phyloP scores from a whole-genome alignment of 2,329 filamentous ascomycete genomes.

The Pseudopithomyces chartarum region DNA sequence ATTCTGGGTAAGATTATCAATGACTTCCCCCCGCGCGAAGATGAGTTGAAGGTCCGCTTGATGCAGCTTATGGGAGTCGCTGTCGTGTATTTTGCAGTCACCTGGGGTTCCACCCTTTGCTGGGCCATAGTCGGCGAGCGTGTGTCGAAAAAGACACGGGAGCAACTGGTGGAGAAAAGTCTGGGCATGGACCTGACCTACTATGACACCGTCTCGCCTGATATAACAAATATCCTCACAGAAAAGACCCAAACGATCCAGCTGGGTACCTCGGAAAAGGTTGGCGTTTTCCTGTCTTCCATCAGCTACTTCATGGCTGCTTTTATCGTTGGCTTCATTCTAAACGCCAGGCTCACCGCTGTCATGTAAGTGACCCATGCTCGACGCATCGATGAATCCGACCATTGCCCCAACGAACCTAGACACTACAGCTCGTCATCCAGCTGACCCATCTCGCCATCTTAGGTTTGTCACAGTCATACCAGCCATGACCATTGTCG shows the following conservation, averaged over 20 bases:
- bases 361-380: constrained; percentile 45
- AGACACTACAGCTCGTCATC: not conserved
- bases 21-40: constrained; percentile 54
- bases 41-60: constrained; percentile 49
- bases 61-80: constrained; percentile 52
- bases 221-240: constrained; percentile 53
- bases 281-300: constrained; percentile 53
- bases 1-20: constrained; percentile 57
- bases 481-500: constrained; percentile 53
- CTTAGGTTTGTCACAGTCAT: constrained; percentile 51
- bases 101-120: constrained; percentile 55
- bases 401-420: too few relatives aligned
- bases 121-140: constrained; percentile 58
- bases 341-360: constrained; percentile 49
- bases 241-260: constrained; percentile 54
- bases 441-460: not conserved
- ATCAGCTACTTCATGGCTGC: constrained; percentile 54
- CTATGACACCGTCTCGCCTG: constrained; percentile 55
- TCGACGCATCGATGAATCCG: not conserved
- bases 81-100: constrained; percentile 55
- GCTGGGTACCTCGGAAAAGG: constrained; percentile 54
- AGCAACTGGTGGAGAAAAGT: constrained; percentile 53
- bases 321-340: constrained; percentile 52
- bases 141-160: constrained; percentile 54
- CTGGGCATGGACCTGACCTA: constrained; percentile 59